These are phyloP conservation scores for Mrakia frigida DNA, from an alignment of 768 basidiomycete species.

Conservation along the genomic window DNA sequence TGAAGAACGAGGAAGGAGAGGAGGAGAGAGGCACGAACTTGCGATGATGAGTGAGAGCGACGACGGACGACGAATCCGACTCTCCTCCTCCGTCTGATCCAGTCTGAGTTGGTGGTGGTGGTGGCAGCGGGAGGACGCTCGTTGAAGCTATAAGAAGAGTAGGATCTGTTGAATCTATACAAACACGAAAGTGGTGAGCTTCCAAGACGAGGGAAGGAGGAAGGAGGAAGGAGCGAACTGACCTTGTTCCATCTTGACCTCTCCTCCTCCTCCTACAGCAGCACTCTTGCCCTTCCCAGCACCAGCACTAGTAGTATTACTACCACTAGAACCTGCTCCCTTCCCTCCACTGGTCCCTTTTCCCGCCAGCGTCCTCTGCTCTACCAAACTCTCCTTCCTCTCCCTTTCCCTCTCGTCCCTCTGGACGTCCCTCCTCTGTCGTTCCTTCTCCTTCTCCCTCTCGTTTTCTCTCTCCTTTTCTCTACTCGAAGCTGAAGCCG, in stretches of 20 bases:
- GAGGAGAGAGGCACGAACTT: not conserved
- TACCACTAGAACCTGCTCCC: not conserved
- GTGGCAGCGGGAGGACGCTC: not conserved
- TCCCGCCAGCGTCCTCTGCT: not conserved
- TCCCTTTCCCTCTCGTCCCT: constrained; percentile 15
- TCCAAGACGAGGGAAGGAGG: not conserved
- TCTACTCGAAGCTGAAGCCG: not conserved
- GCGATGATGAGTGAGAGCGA: not conserved
- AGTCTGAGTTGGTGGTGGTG: not conserved
- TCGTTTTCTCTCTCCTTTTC: not conserved
- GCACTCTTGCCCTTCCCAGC: not conserved
- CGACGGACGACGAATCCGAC: not conserved
- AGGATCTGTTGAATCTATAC: not conserved
- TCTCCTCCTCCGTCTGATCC: not conserved
- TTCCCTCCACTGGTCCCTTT: not conserved
- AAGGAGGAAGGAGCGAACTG: not conserved
- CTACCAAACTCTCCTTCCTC: not conserved
- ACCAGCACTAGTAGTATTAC: not conserved
- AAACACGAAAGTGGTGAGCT: not conserved
- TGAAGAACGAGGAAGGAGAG: not conserved
- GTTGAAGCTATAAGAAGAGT: not conserved
- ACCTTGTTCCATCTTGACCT: constrained; percentile 21
- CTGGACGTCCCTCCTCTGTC: constrained; percentile 2
- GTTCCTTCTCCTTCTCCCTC: constrained; percentile 5
- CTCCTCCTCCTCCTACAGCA: not conserved